phyloP scores from a whole-genome alignment of 306 rosid species.

The Inga oerstediana region DNA sequence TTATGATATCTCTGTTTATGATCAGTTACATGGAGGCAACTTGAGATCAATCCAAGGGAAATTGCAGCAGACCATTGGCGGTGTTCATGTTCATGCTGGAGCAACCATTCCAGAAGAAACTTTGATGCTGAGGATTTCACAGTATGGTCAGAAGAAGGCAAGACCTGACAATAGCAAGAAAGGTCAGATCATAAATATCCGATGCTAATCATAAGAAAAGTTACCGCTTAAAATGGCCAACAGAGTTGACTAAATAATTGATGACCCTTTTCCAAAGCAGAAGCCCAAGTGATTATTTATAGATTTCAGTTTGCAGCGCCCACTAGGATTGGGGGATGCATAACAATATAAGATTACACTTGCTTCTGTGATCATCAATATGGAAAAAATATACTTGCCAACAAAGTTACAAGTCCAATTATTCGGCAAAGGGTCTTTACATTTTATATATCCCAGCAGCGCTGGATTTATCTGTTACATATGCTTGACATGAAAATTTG shows the following conservation, averaged over 20 bases:
- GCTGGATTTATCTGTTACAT: slow-evolving; percentile 1
- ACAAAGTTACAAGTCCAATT: slow-evolving; percentile 26
- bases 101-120: slow-evolving; percentile 88
- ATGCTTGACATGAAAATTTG: slow-evolving; percentile 24
- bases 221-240: slow-evolving; percentile 18
- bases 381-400: slow-evolving; percentile 25
- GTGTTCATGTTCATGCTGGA: slow-evolving; percentile 88
- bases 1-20: slow-evolving; percentile 81
- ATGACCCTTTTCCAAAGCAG: slow-evolving; percentile 16
- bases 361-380: slow-evolving; percentile 32
- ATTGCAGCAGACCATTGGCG: slow-evolving; percentile 93
- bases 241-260: slow-evolving; percentile 10
- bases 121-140: slow-evolving; percentile 91
- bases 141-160: slow-evolving; percentile 87
- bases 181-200: slow-evolving; percentile 23
- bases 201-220: slow-evolving; percentile 21
- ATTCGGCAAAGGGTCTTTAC: slow-evolving; percentile 8
- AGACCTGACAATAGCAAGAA: slow-evolving; percentile 53
- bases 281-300: slow-evolving; percentile 25
- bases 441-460: not conserved
- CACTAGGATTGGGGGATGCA: not conserved
- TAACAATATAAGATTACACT: slow-evolving; percentile 24
- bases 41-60: slow-evolving; percentile 89
- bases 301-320: slow-evolving; percentile 12
- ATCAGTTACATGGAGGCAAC: slow-evolving; percentile 91